Evolutionary conservation across 2,329 filamentous ascomycete genomes (phyloP).

Genomic region (Incumbomyces delicatus): DNA sequence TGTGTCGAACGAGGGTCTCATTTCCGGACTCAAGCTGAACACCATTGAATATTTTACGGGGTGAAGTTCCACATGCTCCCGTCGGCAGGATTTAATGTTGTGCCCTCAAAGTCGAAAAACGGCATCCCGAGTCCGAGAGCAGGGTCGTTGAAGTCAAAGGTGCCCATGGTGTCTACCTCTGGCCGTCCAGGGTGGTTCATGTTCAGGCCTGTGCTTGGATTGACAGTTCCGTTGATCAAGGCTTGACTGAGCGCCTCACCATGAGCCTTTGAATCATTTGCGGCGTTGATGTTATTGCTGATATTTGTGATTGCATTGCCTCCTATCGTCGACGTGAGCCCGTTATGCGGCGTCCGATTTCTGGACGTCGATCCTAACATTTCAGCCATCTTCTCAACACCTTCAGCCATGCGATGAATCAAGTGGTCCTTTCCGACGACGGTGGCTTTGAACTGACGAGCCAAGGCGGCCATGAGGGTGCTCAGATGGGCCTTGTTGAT

Average conservation of each 20-base stretch:
- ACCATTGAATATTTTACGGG: too few relatives aligned
- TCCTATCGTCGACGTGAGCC: not conserved
- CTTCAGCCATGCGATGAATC: slow-evolving; percentile 25
- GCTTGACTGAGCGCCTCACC: not conserved
- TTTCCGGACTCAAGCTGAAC: too few relatives aligned
- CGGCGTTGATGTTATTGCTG: too few relatives aligned
- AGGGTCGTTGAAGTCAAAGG: slow-evolving; percentile 21
- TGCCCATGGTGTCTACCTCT: slow-evolving; percentile 9
- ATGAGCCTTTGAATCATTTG: not conserved
- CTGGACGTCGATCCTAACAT: slow-evolving; percentile 9
- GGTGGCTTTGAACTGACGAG: slow-evolving; percentile 23
- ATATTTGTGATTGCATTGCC: not conserved
- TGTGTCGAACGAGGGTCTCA: too few relatives aligned
- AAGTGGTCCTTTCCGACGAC: slow-evolving; percentile 25
- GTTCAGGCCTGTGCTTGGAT: not conserved
- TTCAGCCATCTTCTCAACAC: slow-evolving; percentile 25
- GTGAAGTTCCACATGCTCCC: slow-evolving; percentile 18
- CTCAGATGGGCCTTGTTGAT: slow-evolving; percentile 23
- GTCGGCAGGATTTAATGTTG: slow-evolving; percentile 14
- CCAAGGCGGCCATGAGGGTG: slow-evolving; percentile 22
- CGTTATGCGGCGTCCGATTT: slow-evolving; percentile 1
- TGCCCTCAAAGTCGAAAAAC: slow-evolving; percentile 23
- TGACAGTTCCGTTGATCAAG: not conserved
- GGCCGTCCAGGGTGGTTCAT: not conserved
- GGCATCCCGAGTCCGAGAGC: slow-evolving; percentile 21